These are phyloP conservation scores for Uncinocarpus reesii DNA, from an alignment of 2,329 filamentous ascomycete genomes.

Conservation along the genomic window DNA sequence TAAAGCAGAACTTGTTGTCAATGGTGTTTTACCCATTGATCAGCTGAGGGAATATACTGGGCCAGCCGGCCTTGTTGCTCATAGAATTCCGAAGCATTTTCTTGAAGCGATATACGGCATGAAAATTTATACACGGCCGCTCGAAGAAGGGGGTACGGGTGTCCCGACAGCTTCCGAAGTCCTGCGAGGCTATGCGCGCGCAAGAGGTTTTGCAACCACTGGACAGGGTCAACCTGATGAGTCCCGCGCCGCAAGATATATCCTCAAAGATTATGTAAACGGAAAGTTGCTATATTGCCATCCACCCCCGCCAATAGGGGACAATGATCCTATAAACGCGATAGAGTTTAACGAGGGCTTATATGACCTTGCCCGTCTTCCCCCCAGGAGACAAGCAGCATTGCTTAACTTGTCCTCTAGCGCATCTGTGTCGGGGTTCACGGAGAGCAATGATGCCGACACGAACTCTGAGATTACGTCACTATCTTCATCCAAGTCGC, in stretches of 20 bases:
- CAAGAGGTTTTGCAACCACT: slow-evolving; percentile 80
- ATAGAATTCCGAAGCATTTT: slow-evolving; percentile 76
- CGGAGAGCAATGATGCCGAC: slow-evolving; percentile 30
- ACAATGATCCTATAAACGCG: slow-evolving; percentile 50
- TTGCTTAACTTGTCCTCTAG: slow-evolving; percentile 14
- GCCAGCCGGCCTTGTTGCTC: slow-evolving; percentile 69
- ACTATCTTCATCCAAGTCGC: slow-evolving; percentile 12
- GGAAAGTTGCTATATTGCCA: slow-evolving; percentile 89
- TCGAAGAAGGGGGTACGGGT: slow-evolving; percentile 89
- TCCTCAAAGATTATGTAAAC: slow-evolving; percentile 95
- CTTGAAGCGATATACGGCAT: slow-evolving; percentile 91
- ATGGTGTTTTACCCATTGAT: slow-evolving; percentile 90
- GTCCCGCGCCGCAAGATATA: slow-evolving; percentile 74
- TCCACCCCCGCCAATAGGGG: slow-evolving; percentile 58
- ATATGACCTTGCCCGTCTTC: slow-evolving; percentile 73
- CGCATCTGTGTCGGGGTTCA: slow-evolving; percentile 3
- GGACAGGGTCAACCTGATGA: slow-evolving; percentile 88
- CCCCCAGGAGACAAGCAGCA: slow-evolving; percentile 62
- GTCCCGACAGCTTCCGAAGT: slow-evolving; percentile 75
- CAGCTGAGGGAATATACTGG: slow-evolving; percentile 89
- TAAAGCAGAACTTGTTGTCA: slow-evolving; percentile 64
- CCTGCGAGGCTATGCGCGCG: slow-evolving; percentile 73
- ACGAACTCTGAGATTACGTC: slow-evolving; percentile 22
- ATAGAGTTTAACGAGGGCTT: slow-evolving; percentile 77
- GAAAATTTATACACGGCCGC: slow-evolving; percentile 65